phyloP scores from a whole-genome alignment of 2,329 filamentous ascomycete genomes.

The Colletotrichum noveboracense region DNA sequence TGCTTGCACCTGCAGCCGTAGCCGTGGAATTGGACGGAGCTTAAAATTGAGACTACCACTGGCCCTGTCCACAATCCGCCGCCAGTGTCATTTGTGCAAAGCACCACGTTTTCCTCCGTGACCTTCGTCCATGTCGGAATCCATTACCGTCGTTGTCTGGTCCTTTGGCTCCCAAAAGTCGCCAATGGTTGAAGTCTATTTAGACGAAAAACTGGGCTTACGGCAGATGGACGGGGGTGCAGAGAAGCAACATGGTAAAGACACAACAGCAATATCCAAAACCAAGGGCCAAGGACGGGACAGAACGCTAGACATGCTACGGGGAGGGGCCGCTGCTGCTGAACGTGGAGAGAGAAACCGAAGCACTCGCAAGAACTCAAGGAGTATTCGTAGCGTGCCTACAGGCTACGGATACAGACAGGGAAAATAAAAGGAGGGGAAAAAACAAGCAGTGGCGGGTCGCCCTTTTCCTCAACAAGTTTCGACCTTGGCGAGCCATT shows the following conservation, averaged over 20 bases:
- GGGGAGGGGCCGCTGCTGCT: not conserved
- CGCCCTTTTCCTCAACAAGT: constrained; percentile 14
- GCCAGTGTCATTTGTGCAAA: not conserved
- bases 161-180: not conserved
- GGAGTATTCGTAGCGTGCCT: not conserved
- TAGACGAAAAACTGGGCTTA: not conserved
- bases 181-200: not conserved
- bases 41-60: constrained; percentile 4
- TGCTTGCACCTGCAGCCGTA: not conserved
- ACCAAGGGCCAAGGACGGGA: not conserved
- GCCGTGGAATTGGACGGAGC: constrained; percentile 10
- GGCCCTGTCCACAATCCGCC: not conserved
- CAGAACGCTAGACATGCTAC: not conserved
- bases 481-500: constrained; percentile 5
- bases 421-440: not conserved
- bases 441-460: not conserved
- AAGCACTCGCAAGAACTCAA: not conserved
- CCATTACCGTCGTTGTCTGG: not conserved
- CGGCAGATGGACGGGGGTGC: not conserved
- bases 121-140: not conserved
- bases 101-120: not conserved
- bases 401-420: not conserved
- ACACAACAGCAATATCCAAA: not conserved
- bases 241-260: not conserved
- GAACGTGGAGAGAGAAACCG: not conserved